Percentiles rank a stretch among this genome's conserved stretches.
phyloP scores from a whole-genome alignment of 2,329 filamentous ascomycete species.

The Zymoseptoria brevis region DNA sequence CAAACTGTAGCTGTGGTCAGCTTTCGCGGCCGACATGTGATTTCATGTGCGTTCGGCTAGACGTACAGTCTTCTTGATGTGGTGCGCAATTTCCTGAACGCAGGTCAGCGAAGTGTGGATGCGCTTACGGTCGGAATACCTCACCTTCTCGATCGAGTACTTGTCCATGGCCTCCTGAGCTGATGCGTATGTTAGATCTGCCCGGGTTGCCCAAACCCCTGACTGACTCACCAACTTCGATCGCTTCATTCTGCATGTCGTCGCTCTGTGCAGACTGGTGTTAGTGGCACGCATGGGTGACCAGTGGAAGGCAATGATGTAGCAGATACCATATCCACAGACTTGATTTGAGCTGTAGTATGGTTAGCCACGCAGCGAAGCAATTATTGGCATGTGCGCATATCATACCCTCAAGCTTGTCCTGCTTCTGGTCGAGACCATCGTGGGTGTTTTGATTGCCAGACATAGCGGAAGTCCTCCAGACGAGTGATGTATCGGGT shows the following conservation, averaged over 20 bases:
- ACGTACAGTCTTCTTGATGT: constrained; percentile 82
- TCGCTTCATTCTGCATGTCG: constrained; percentile 91
- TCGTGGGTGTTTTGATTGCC: constrained; percentile 19
- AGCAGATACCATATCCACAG: constrained; percentile 82
- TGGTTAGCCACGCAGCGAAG: constrained; percentile 9
- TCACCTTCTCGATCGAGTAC: constrained; percentile 63
- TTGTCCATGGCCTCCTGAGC: constrained; percentile 66
- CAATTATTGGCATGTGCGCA: constrained; percentile 2
- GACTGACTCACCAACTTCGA: constrained; percentile 75
- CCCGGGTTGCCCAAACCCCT: background rate
- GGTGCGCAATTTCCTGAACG: constrained; percentile 79
- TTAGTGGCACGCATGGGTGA: constrained; percentile 1
- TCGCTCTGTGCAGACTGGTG: constrained; percentile 59
- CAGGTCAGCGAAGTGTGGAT: constrained; percentile 1
- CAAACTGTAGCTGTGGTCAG: constrained; percentile 59
- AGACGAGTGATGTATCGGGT: background rate
- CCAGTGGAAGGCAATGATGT: background rate
- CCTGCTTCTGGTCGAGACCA: constrained; percentile 27
- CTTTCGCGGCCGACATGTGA: background rate
- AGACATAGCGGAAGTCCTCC: constrained; percentile 17
- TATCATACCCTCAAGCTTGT: constrained; percentile 68
- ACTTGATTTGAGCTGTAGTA: constrained; percentile 81
- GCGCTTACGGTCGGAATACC: background rate
- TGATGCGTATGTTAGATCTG: constrained; percentile 28
- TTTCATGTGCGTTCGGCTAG: background rate